Percentiles rank a stretch among this genome's conserved stretches.
phyloP scores from a whole-genome alignment of 2,329 filamentous ascomycete species.

The Pseudocercospora eumusae region DNA sequence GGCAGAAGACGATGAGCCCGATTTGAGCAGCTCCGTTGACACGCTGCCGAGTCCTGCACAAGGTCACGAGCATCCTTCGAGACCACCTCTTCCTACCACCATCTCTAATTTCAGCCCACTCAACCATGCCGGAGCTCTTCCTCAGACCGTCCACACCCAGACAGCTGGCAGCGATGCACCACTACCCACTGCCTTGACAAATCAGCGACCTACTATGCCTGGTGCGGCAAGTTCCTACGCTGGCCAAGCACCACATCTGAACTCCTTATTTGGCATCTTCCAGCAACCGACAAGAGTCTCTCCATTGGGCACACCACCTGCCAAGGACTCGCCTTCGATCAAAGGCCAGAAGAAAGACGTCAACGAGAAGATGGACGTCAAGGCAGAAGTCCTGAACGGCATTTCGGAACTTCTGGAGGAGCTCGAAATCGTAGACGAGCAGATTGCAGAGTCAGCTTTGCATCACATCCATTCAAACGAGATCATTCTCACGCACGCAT shows the following conservation, averaged over 20 bases:
- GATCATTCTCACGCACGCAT: conserved; percentile 84
- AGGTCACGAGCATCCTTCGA: conserved; percentile 26
- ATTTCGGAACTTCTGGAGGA: conserved; percentile 97
- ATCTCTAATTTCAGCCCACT: conserved; percentile 53
- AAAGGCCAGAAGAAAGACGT: conserved; percentile 38
- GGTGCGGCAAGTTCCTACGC: conserved; percentile 65
- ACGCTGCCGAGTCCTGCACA: conserved; percentile 42
- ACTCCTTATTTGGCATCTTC: conserved; percentile 86
- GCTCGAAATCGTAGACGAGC: conserved; percentile 86
- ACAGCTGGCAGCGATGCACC: conserved; percentile 20
- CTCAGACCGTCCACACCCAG: conserved; percentile 28
- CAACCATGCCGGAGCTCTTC: conserved; percentile 43
- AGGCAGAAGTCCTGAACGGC: conserved; percentile 87
- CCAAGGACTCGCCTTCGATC: conserved; percentile 38
- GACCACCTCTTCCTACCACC: conserved; percentile 38
- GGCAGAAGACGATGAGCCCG: conserved; percentile 71
- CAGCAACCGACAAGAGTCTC: conserved; percentile 59
- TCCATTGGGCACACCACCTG: conserved; percentile 16
- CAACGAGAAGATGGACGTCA: conserved; percentile 62
- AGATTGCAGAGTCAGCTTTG: conserved; percentile 84
- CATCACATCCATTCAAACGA: conserved; percentile 93
- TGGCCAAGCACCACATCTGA: conserved; percentile 52
- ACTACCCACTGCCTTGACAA: conserved; percentile 19
- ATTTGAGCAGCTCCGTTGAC: conserved; percentile 58
- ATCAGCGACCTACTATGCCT: conserved; percentile 61